These are phyloP conservation scores for Litsea cubeba DNA, from an alignment of 164 flowering plant species.

Conservation along the genomic window DNA sequence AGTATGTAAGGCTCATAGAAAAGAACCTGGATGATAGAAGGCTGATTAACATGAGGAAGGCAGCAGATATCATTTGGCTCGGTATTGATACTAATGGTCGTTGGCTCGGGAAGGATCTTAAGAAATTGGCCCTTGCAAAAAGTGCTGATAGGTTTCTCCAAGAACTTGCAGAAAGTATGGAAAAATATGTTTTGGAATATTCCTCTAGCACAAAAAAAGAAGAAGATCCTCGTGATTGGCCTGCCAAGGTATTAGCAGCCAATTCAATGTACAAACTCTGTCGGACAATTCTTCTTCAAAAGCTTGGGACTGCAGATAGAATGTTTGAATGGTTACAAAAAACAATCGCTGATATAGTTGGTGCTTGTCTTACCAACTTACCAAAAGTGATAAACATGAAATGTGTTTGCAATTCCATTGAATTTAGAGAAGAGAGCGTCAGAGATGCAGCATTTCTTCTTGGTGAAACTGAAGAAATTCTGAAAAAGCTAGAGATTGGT, in stretches of 20 bases:
- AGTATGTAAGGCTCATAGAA: conserved; percentile 34
- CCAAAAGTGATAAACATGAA: conserved; percentile 23
- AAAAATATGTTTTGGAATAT: conserved; percentile 23
- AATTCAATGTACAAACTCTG: conserved; percentile 58
- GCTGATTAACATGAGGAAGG: conserved; percentile 27
- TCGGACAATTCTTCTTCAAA: conserved; percentile 30
- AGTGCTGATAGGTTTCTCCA: conserved; percentile 32
- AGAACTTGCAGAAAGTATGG: conserved; percentile 30
- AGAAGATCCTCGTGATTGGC: conserved; percentile 22
- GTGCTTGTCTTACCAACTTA: conserved; percentile 57
- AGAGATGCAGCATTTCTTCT: conserved; percentile 37
- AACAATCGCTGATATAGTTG: conserved; percentile 42
- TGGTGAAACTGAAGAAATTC: conserved; percentile 40
- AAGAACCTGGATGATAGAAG: conserved; percentile 26
- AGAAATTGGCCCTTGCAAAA: conserved; percentile 27
- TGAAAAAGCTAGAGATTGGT: conserved; percentile 27
- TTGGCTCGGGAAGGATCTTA: conserved; percentile 53
- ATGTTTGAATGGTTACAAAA: conserved; percentile 22
- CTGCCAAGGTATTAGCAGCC: conserved; percentile 42
- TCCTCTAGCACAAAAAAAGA: conserved; percentile 8
- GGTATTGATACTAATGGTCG: conserved; percentile 43
- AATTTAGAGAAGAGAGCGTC: conserved; percentile 33
- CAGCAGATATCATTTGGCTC: conserved; percentile 52
- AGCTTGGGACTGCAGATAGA: conserved; percentile 13
- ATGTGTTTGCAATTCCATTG: conserved; percentile 33